phyloP scores from a whole-genome alignment of 2,329 filamentous ascomycete species.

The Thielaviopsis euricoi region DNA sequence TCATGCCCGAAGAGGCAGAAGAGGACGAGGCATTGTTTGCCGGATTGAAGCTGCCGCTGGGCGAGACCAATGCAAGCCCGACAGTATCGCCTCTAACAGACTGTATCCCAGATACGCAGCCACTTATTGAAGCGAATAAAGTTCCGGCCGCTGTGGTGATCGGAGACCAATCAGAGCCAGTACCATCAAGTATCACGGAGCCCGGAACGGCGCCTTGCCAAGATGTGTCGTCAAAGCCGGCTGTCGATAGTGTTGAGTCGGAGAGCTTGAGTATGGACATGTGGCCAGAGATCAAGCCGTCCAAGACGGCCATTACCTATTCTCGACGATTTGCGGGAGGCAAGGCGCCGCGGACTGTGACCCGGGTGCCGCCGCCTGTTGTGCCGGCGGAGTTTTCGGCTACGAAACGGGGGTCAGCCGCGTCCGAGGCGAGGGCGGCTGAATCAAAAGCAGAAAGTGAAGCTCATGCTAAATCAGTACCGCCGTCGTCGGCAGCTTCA shows the following conservation, averaged over 20 bases:
- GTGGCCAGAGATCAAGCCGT: neutral
- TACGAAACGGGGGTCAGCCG: neutral
- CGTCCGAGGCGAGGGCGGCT: neutral
- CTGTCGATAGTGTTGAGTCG: neutral
- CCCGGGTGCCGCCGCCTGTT: neutral
- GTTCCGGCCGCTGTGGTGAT: neutral
- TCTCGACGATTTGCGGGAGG: neutral
- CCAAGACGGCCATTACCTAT: conserved; percentile 2
- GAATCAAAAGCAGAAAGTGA: neutral
- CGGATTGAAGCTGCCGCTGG: conserved; percentile 1
- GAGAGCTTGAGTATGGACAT: neutral
- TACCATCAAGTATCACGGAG: conserved; percentile 3
- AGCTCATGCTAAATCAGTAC: neutral
- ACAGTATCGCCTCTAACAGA: conserved; percentile 7
- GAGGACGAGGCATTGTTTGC: conserved; percentile 4
- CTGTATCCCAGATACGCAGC: conserved; percentile 7
- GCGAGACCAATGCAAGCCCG: conserved; percentile 4
- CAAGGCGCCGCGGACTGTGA: neutral
- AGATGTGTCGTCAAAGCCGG: neutral
- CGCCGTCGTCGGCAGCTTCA: neutral
- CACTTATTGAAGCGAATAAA: neutral
- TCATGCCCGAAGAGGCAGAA: neutral
- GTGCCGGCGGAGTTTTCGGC: neutral
- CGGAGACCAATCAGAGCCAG: neutral
- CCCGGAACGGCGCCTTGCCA: neutral